These are phyloP conservation scores for Coniophora puteana DNA, from an alignment of 1,284 basidiomycete species.

Conservation along the genomic window DNA sequence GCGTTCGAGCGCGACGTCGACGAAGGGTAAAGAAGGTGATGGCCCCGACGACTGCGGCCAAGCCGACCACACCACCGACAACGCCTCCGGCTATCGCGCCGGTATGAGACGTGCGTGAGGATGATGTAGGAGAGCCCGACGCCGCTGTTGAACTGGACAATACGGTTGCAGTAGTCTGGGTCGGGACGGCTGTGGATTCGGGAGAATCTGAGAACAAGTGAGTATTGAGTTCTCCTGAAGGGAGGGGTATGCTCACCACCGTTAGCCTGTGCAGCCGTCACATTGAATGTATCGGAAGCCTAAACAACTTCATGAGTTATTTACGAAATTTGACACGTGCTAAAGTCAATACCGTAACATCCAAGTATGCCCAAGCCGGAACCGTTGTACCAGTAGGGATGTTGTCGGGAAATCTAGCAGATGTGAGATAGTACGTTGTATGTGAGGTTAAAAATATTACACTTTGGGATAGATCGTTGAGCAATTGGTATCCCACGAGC, in stretches of 20 bases:
- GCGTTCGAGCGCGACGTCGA: constrained; percentile 19
- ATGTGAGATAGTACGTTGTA: no score
- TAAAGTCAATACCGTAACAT: constrained; percentile 22
- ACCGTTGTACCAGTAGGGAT: constrained; percentile 24
- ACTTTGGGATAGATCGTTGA: constrained; percentile 12
- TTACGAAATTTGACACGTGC: neutral
- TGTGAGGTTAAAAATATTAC: no score
- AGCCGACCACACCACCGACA: constrained; percentile 33
- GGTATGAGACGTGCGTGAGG: constrained; percentile 7
- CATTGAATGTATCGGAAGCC: constrained; percentile 17
- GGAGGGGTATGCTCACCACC: constrained; percentile 19
- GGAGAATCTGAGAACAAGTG: constrained; percentile 20
- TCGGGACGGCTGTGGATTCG: constrained; percentile 19
- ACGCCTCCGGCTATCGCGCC: constrained; percentile 32
- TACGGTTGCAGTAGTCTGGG: constrained; percentile 17
- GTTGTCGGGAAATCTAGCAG: constrained; percentile 15
- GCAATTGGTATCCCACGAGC: constrained; percentile 22
- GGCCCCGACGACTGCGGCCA: constrained; percentile 23
- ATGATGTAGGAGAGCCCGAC: neutral
- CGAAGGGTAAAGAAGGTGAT: constrained; percentile 25
- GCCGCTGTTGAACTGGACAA: neutral
- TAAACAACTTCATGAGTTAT: constrained; percentile 9
- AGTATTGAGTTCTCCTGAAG: neutral
- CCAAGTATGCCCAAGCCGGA: constrained; percentile 29
- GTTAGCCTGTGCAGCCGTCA: constrained; percentile 14